Percentiles rank a stretch among this genome's conserved stretches.
Evolutionary conservation across 1,139 yeast genomes (phyloP).

Genomic region (Eremothecium coryli): DNA sequence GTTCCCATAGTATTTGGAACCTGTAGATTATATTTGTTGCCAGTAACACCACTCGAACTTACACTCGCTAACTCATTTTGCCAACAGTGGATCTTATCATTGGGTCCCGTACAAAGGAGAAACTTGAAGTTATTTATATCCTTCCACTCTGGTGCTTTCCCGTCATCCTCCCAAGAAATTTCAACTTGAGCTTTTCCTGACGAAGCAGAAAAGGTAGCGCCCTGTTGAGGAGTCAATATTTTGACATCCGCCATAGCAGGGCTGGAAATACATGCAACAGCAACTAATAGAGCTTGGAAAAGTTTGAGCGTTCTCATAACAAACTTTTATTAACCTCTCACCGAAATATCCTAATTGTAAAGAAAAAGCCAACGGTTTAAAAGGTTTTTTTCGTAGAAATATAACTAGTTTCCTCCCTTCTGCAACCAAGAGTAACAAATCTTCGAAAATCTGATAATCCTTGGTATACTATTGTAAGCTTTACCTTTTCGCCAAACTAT

Average conservation of each 20-base stretch:
- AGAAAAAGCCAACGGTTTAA: too few relatives aligned
- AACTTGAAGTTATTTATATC: constrained; percentile 44
- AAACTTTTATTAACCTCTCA: too few relatives aligned
- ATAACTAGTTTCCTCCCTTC: too few relatives aligned
- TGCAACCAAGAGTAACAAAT: too few relatives aligned
- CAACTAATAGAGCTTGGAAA: too few relatives aligned
- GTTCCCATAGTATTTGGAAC: constrained; percentile 41
- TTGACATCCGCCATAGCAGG: constrained; percentile 38
- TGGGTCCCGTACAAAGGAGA: constrained; percentile 65
- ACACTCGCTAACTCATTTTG: neutral
- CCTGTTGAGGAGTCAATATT: constrained; percentile 41
- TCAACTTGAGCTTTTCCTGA: constrained; percentile 40
- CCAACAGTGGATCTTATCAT: constrained; percentile 18
- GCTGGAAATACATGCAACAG: too few relatives aligned
- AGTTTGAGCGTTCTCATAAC: too few relatives aligned
- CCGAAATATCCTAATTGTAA: too few relatives aligned
- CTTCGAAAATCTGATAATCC: too few relatives aligned
- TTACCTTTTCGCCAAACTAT: too few relatives aligned
- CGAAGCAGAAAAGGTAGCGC: constrained; percentile 40
- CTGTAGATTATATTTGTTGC: constrained; percentile 33
- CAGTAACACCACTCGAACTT: neutral
- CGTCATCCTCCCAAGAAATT: constrained; percentile 53
- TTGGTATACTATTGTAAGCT: too few relatives aligned
- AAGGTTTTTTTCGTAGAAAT: too few relatives aligned
- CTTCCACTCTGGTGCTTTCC: constrained; percentile 37